Evolutionary conservation across 768 basidiomycete species (phyloP).

Genomic region (Mycena filopes): DNA sequence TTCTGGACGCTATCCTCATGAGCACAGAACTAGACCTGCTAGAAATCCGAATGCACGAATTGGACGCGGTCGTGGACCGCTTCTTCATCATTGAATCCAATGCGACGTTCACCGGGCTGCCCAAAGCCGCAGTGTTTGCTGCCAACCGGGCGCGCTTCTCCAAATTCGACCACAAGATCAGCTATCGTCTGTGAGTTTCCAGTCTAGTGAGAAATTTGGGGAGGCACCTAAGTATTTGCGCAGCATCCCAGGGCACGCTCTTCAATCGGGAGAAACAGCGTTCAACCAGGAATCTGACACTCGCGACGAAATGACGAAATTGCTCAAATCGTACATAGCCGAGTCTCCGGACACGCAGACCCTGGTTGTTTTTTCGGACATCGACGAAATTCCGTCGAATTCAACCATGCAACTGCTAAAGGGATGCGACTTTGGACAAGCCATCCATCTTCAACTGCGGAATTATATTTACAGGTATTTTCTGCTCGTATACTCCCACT

Average conservation of each 20-base stretch:
- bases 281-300: constrained; percentile 63
- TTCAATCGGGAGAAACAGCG: constrained; percentile 53
- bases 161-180: constrained; percentile 64
- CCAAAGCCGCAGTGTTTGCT: constrained; percentile 63
- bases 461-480: constrained; percentile 69
- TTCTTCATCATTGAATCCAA: constrained; percentile 74
- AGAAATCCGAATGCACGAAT: constrained; percentile 71
- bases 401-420: constrained; percentile 63
- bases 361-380: constrained; percentile 70
- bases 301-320: constrained; percentile 58
- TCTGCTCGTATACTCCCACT: not conserved
- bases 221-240: not conserved
- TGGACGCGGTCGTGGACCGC: constrained; percentile 63
- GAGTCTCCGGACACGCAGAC: constrained; percentile 43
- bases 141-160: constrained; percentile 57
- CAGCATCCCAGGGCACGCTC: constrained; percentile 59
- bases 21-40: constrained; percentile 72
- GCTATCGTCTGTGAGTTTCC: constrained; percentile 56
- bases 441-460: constrained; percentile 69
- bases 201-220: not conserved
- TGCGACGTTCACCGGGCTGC: constrained; percentile 68
- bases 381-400: constrained; percentile 69
- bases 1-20: constrained; percentile 69
- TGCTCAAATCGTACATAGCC: constrained; percentile 53
- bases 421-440: constrained; percentile 60